Percentiles rank a stretch among this genome's conserved stretches.
phyloP scores from a whole-genome alignment of 331 rosid genomes.

The Phaseolus coccineus region DNA sequence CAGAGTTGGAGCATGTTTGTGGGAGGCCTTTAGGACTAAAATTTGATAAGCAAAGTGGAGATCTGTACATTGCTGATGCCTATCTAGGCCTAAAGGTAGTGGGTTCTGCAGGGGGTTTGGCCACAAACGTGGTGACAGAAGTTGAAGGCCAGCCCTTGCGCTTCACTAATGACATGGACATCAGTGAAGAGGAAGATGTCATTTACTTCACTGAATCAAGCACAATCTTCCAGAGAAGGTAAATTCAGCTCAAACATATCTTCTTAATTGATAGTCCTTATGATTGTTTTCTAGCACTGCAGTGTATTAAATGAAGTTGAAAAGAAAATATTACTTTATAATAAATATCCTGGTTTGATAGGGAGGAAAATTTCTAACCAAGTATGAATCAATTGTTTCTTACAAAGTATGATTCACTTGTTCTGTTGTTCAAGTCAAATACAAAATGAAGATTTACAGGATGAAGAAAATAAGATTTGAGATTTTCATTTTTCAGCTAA shows the following conservation, averaged over 20 bases:
- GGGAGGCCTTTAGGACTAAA: conserved; percentile 90
- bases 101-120: conserved; percentile 86
- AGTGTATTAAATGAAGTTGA: conserved; percentile 24
- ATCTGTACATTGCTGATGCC: conserved; percentile 89
- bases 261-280: conserved; percentile 27
- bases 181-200: conserved; percentile 69
- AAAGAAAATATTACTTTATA: conserved; percentile 10
- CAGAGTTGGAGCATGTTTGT: conserved; percentile 83
- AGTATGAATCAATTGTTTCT: conserved; percentile 8
- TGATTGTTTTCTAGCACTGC: conserved; percentile 15
- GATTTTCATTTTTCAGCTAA: not conserved
- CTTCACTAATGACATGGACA: conserved; percentile 89
- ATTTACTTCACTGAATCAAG: conserved; percentile 87
- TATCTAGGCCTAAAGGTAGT: conserved; percentile 87
- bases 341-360: not conserved
- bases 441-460: not conserved
- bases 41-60: conserved; percentile 79
- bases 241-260: conserved; percentile 22
- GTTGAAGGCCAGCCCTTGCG: conserved; percentile 73
- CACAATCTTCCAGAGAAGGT: conserved; percentile 77
- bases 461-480: not conserved
- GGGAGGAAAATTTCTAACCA: not conserved
- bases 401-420: not conserved
- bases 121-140: conserved; percentile 66
- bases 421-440: conserved; percentile 14